A percentile compares a stretch with the other conserved stretches of the same genome.
Evolutionary conservation across 345 rosid genomes (phyloP).

Genomic region (Corymbia maculata): DNA sequence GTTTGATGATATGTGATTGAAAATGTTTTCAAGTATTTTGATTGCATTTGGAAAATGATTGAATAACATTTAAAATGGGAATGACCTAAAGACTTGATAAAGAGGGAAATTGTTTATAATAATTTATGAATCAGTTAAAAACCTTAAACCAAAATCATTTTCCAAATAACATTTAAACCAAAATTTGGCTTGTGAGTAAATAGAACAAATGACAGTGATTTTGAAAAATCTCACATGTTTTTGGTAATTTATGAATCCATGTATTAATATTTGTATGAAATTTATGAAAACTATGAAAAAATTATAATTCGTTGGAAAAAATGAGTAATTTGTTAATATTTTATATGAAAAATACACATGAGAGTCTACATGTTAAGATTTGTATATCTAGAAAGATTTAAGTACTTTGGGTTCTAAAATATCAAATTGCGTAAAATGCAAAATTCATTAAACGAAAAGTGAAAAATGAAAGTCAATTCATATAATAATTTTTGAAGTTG

Average conservation of each 20-base stretch:
- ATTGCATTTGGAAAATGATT: no score
- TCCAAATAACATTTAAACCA: background rate
- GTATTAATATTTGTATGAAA: background rate
- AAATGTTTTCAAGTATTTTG: no score
- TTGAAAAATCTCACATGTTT: background rate
- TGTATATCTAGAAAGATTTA: background rate
- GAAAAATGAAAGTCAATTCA: background rate
- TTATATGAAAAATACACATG: background rate
- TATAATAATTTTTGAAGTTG: background rate
- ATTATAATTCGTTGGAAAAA: background rate
- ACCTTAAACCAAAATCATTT: no score
- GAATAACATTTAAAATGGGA: no score
- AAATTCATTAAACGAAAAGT: background rate
- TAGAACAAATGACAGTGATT: accelerated
- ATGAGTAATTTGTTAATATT: accelerated
- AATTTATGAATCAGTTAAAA: no score
- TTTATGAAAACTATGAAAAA: background rate
- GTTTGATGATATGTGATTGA: no score
- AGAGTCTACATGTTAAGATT: background rate
- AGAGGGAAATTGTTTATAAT: no score
- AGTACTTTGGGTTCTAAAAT: background rate
- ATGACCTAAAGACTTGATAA: no score
- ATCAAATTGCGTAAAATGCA: background rate
- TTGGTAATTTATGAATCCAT: background rate
- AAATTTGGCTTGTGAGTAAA: background rate